Evolutionary conservation across 495 filamentous ascomycete species (phyloP).

Genomic region (Penicillium cosmopolitanum): DNA sequence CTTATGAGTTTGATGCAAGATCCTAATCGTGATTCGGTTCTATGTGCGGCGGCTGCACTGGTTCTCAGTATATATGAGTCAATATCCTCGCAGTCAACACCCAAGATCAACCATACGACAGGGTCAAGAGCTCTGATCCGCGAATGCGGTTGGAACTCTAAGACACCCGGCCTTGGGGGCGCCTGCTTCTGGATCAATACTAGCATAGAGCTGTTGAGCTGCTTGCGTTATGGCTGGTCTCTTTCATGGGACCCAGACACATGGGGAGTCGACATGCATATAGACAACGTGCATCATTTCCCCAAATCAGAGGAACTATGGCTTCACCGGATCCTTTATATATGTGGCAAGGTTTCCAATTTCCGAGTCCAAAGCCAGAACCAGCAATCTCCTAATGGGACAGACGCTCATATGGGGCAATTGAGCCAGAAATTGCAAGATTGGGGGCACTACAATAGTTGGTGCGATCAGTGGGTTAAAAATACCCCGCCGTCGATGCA

Average conservation of each 20-base stretch:
- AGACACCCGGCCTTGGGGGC: conserved; percentile 74
- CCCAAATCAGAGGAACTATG: conserved; percentile 78
- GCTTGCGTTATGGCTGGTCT: conserved; percentile 85
- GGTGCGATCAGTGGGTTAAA: conserved; percentile 82
- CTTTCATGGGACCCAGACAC: conserved; percentile 90
- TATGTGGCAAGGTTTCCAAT: conserved; percentile 85
- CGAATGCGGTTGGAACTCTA: conserved; percentile 88
- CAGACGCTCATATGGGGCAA: conserved; percentile 53
- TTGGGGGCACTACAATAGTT: conserved; percentile 72
- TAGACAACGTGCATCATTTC: conserved; percentile 49
- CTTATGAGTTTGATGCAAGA: conserved; percentile 76
- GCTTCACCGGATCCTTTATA: conserved; percentile 87
- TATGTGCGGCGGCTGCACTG: conserved; percentile 88
- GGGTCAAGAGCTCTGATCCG: conserved; percentile 86
- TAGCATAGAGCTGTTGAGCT: conserved; percentile 85
- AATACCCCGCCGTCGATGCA: conserved; percentile 83
- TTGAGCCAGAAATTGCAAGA: conserved; percentile 69
- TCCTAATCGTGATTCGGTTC: conserved; percentile 77
- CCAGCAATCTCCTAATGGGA: conserved; percentile 58
- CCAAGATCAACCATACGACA: conserved; percentile 85
- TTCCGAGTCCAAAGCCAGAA: conserved; percentile 71
- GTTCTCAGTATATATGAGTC: conserved; percentile 91
- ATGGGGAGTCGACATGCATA: conserved; percentile 88
- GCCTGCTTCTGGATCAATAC: conserved; percentile 97
- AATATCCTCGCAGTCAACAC: conserved; percentile 76